phyloP scores from a whole-genome alignment of 305 asterid species.

The Rubia occidens region DNA sequence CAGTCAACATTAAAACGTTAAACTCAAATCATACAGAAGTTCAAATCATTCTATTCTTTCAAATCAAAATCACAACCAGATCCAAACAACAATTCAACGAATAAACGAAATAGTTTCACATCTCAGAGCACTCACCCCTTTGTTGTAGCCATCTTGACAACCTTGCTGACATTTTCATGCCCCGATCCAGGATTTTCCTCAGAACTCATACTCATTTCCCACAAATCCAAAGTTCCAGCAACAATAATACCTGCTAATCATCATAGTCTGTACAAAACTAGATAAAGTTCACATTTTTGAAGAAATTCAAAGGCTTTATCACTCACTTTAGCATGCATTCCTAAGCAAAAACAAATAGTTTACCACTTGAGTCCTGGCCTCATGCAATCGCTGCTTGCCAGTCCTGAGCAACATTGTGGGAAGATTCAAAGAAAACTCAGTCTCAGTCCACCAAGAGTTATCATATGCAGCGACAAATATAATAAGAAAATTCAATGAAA shows the following conservation, averaged over 20 bases:
- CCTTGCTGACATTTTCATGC: conserved; percentile 25
- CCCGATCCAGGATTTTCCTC: conserved; percentile 21
- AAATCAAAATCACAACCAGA: background rate
- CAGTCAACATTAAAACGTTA: background rate
- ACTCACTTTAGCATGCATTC: conserved; percentile 56
- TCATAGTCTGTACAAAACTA: background rate
- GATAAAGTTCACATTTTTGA: background rate
- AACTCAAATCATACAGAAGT: background rate
- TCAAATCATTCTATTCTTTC: background rate
- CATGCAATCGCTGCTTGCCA: conserved; percentile 73
- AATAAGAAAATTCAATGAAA: conserved; percentile 13
- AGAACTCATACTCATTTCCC: conserved; percentile 23
- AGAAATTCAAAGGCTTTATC: conserved; percentile 49
- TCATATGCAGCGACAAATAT: background rate
- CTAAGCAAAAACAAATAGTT: conserved; percentile 77
- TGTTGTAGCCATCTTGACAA: conserved; percentile 25
- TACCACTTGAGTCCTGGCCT: conserved; percentile 62
- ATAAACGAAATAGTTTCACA: background rate
- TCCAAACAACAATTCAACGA: background rate
- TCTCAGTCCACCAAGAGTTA: background rate
- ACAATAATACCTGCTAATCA: conserved; percentile 1
- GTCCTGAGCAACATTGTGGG: conserved; percentile 34
- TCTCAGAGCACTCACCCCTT: conserved; percentile 27
- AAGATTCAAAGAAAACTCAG: background rate
- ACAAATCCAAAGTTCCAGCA: background rate